These are phyloP conservation scores for Thraustochytrium striatum DNA, from an alignment of 352 stramenopile species.

Conservation along the genomic window DNA sequence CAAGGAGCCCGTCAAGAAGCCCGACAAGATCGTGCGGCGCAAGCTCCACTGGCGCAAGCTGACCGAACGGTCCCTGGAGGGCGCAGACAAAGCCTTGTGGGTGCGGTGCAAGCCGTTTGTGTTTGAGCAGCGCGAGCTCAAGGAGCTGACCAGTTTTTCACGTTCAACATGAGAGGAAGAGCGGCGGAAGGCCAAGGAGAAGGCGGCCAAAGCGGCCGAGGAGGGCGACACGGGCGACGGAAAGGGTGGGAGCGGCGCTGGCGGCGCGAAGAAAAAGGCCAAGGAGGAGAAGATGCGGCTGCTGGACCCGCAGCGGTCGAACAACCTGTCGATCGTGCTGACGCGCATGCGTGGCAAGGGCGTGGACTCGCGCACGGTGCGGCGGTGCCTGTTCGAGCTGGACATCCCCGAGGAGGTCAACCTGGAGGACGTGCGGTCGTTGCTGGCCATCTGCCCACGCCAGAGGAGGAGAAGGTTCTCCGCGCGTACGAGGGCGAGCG, in stretches of 20 bases:
- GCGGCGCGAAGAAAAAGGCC: constrained; percentile 11
- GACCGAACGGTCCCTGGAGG: constrained; percentile 38
- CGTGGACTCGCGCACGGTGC: neutral
- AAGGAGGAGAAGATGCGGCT: constrained; percentile 60
- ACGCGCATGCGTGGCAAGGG: constrained; percentile 55
- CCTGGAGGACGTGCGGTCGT: constrained; percentile 73
- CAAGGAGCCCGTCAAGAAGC: constrained; percentile 77
- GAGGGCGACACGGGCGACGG: constrained; percentile 58
- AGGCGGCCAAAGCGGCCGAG: constrained; percentile 49
- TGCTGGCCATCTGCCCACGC: constrained; percentile 78
- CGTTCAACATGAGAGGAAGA: constrained; percentile 31
- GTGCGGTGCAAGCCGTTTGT: constrained; percentile 50
- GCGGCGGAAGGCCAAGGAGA: constrained; percentile 9
- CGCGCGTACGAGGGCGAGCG: constrained; percentile 82
- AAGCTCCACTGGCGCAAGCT: constrained; percentile 57
- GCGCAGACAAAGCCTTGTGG: constrained; percentile 27
- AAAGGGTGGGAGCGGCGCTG: neutral
- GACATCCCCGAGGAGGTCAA: constrained; percentile 79
- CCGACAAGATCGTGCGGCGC: constrained; percentile 73
- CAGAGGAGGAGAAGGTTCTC: constrained; percentile 79
- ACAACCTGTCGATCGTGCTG: constrained; percentile 96
- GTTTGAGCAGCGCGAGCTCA: constrained; percentile 50
- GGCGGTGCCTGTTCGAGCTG: constrained; percentile 61
- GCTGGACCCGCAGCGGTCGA: constrained; percentile 90
- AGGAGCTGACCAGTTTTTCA: constrained; percentile 47